Evolutionary conservation across 441 rosid species (phyloP), one percentile per base, ranked within the genome.

Genomic region (Euphorbia celastroides): DNA sequence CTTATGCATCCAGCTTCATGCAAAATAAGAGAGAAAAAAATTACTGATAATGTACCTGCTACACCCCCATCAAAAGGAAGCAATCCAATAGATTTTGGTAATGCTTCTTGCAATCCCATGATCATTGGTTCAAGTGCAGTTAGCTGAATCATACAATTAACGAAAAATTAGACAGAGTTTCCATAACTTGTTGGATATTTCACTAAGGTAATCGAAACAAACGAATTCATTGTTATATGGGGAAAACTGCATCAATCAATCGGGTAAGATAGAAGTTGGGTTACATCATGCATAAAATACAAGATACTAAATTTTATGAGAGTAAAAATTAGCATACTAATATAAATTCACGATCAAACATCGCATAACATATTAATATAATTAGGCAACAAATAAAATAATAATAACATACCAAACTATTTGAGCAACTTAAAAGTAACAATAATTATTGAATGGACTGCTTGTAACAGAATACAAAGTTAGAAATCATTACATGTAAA

Each of bases 1-100:
- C 25, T 59, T 26, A 36, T 27, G 10, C 57, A 31, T 54, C 60
- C 60, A 31, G 57, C 36, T 46, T 19, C 58, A 44, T 10, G 3
- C n/a, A 25, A 8, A 60, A 58, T 13, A 26, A 69, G 32, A 60
- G 28, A 50, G n/a, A 42, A 50, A 41, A 56, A 36, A 16, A 44
- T 8, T 38, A 38, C 48, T 13, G 36, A 64, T 42, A 9, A 36
- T 38, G 4, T 77, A 95, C 99, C 99, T 82, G 97, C 69, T 42
- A 95, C 90, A 60, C 99, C 97, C 66, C 92, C 94, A 82, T 95
- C 98, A 57, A 90, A 95, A 74, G 96, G 92, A 67, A 95, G 98
- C 77, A 95, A 78, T 73, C 98, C 99, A 67, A 95, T 87, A 65
- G 99, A 90, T 81, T 90, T 95, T 5, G 99, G 98, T 72, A 95